A percentile compares a stretch with the other conserved stretches of the same genome.
Conservation (phyloP, 495 filamentous ascomycete species). For the Tuber magnatum region DNA sequence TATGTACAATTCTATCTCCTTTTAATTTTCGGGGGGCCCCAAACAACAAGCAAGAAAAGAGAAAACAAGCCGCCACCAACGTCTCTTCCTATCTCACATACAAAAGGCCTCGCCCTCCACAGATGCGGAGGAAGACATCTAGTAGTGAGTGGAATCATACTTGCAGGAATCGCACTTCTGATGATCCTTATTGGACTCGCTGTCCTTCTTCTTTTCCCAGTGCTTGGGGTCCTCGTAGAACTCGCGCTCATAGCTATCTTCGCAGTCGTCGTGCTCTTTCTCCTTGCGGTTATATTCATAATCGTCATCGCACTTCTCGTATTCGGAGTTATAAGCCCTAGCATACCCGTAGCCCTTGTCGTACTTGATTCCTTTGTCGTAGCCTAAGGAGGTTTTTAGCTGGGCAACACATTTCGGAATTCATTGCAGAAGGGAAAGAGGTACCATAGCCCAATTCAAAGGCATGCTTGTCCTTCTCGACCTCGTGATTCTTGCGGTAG, state of each 20-base stretch:
- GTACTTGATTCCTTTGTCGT: constrained; percentile 33
- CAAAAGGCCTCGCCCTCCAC: neutral
- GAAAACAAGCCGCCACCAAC: neutral
- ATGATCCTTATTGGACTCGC: neutral
- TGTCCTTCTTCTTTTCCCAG: neutral
- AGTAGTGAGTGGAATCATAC: neutral
- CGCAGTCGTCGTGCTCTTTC: neutral
- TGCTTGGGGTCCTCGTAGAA: constrained; percentile 7
- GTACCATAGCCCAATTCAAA: constrained; percentile 26
- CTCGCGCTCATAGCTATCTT: neutral
- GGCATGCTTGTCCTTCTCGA: constrained; percentile 15
- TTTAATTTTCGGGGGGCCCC: neutral
- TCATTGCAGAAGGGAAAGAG: neutral
- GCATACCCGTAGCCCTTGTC: constrained; percentile 37
- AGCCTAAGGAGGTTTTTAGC: constrained; percentile 13
- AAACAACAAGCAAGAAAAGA: neutral
- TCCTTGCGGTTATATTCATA: constrained; percentile 6
- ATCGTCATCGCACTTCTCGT: constrained; percentile 18
- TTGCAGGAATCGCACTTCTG: neutral
- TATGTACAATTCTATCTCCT: constrained; percentile 1
- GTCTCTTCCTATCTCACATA: neutral
- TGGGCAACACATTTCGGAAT: neutral
- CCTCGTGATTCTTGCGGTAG: neutral
- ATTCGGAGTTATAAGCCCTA: constrained; percentile 23
- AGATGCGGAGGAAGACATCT: neutral